phyloP scores from a whole-genome alignment of 2,329 filamentous ascomycete genomes.

The Scopulariopsis brevicaulis region DNA sequence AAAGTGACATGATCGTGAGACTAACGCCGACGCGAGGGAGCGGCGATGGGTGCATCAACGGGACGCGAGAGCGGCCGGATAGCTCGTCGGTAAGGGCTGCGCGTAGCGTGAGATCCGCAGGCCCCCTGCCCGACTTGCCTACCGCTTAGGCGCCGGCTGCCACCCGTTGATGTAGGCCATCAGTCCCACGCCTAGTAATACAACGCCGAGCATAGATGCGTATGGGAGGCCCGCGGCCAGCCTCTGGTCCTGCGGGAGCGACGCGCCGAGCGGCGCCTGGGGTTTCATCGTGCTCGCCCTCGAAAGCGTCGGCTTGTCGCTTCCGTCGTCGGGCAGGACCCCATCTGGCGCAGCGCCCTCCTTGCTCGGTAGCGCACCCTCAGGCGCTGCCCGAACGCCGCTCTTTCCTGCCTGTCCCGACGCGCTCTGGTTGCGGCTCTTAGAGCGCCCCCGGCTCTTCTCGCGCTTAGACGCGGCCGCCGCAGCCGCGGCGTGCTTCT shows the following conservation, averaged over 20 bases:
- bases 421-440: background rate
- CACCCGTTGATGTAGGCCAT: constrained; percentile 84
- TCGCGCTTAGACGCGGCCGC: constrained; percentile 8
- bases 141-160: constrained; percentile 37
- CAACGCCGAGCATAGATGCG: constrained; percentile 72
- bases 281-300: constrained; percentile 38
- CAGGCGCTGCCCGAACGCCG: constrained; percentile 5
- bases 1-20: background rate
- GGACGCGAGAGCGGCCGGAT: background rate
- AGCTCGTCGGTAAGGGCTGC: background rate
- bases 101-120: background rate
- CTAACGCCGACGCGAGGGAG: background rate
- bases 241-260: constrained; percentile 2
- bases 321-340: constrained; percentile 17
- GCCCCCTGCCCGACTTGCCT: background rate
- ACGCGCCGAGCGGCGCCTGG: constrained; percentile 12
- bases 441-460: constrained; percentile 2
- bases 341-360: background rate
- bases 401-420: background rate
- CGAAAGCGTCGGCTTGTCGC: constrained; percentile 28
- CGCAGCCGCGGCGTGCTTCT: constrained; percentile 28
- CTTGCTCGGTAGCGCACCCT: background rate
- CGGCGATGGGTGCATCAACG: background rate
- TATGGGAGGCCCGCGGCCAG: constrained; percentile 55
- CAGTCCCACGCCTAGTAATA: constrained; percentile 68